Base-by-base conservation (phyloP, 2,329 filamentous ascomycete species). In the Phaeoacremonium minimum region DNA sequence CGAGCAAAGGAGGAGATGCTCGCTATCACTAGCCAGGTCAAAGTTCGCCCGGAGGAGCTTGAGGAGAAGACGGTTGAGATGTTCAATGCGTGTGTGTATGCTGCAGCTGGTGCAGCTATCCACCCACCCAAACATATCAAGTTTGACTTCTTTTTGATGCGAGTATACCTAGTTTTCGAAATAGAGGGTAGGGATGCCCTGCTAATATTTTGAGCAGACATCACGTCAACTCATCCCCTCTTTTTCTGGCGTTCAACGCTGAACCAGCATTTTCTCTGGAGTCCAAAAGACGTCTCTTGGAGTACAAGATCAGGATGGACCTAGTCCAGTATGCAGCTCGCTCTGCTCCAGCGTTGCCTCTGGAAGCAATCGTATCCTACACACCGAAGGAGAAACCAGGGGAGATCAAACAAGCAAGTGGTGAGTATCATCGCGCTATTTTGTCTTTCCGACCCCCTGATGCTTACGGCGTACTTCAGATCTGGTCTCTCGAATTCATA, bases 221-320 rank as follows among this genome's bases (percentile, higher is more conserved):
- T 59, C 77, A 80, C 50, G 64, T 91, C 46, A 96, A 85, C 52
- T 67, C 67, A 1, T 53, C 69, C 9, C 82, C 83, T n/a, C 78
- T 95, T 46, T 93, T 91, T 64, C 71, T 87, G 46, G 67, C 69
- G 7, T 71, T 95, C 54, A 73, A 81, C 51, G 62, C 63, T 9
- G 71, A 71, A 45, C 46, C 67, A 26, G 93, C 76, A 74, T 67
- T 89, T 30, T 67, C 77, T 0, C 52, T 61, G 1, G 65, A 68
- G 7, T 66, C 67, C 32, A 91, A 90, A 53, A 66, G 71, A 11
- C 78, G 86, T 6, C 63, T 95, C 0, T 67, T 95, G 7, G 85
- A 93, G 58, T 90, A 81, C 77, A 95, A 94, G 59, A 85, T 82
- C 33, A 77, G 88, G 29, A 61, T 81, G 47, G 86, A 93, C 53